Evolutionary conservation across 495 filamentous ascomycete species (phyloP), one percentile per base, ranked within the genome.

Genomic region (Stereocaulon alpinum): DNA sequence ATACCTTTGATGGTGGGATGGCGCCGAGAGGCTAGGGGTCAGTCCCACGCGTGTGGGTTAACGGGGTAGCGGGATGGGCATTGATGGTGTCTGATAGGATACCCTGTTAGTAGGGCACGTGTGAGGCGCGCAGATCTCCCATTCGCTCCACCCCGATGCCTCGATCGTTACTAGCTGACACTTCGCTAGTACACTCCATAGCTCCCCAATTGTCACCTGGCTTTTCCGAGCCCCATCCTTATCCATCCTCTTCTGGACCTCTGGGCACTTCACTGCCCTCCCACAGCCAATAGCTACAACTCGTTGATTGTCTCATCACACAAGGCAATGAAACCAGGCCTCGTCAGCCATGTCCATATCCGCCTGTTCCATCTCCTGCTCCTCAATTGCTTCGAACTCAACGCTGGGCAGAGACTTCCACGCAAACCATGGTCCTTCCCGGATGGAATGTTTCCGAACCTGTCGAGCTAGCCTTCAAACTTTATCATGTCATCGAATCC

Each of bases 361-460:
- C 29, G 18, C 17, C 15, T 41, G 30, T 20, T 20, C 32, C 24
- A 37, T n/a, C 51, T 40, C 29, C 34, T 22, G 20, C 18, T 30
- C 34, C 20, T 30, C 30, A 37, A 14, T 22, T 40, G 37, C 34
- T 40, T 17, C 51, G 12, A 27, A 22, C 51, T 45, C 14, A 37
- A 2, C 22, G 37, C 14, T 30, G 20, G 30, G 51, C 51, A 37
- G 51, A 37, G 30, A 5, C 15, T 27, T 50, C 27, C 11, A 7
- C n/a, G n/a, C 18, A 41, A 20, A 47, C 14, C 4, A 64, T 64
- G 62, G 34, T 49, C 27, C 57, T 58, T 17, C 62, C 62, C 12
- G 62, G 62, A 6, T 64, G 62, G 62, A 64, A 64, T 27, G 58
- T 64, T 40, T 55, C 62, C 10, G 62, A 64, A 47, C 62, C 62